Percentiles rank a stretch among this genome's conserved stretches.
phyloP scores from a whole-genome alignment of 139 green algal genomes.

The Parachlorella kessleri region DNA sequence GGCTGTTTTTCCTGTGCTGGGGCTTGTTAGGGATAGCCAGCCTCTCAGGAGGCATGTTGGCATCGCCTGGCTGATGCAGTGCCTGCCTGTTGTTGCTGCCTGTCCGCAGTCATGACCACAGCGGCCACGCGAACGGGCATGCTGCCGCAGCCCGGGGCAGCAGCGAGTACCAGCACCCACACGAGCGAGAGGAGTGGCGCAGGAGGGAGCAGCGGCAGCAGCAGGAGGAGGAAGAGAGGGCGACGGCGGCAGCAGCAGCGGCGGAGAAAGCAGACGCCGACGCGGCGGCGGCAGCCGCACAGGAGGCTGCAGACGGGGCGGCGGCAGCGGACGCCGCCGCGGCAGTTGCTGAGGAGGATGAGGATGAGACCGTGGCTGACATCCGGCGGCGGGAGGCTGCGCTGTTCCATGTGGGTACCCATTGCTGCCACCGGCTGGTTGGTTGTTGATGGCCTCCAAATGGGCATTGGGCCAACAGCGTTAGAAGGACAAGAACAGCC shows the following conservation, averaged over 20 bases:
- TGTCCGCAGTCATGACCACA: neutral
- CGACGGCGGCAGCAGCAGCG: neutral
- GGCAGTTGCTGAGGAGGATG: neutral
- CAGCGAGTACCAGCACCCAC: neutral
- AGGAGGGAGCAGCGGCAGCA: neutral
- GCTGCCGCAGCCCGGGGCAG: neutral
- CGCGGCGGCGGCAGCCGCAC: constrained; percentile 2
- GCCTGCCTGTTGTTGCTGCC: neutral
- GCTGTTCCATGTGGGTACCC: constrained; percentile 47
- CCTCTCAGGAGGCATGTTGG: no score
- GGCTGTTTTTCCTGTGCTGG: no score
- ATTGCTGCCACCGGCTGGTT: no score
- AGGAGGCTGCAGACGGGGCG: neutral
- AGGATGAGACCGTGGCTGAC: constrained; percentile 25
- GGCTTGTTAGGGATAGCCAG: no score
- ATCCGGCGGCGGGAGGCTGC: constrained; percentile 52
- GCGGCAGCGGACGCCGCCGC: neutral
- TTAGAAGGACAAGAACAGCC: no score
- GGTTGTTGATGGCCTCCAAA: no score
- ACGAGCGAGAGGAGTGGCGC: constrained; percentile 11
- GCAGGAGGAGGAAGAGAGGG: constrained; percentile 4
- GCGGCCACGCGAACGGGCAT: neutral
- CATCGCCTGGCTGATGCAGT: no score
- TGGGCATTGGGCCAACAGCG: no score
- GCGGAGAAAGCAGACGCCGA: constrained; percentile 7